Evolutionary conservation across 1,284 basidiomycete species (phyloP).

Genomic region (Volvariella volvacea): DNA sequence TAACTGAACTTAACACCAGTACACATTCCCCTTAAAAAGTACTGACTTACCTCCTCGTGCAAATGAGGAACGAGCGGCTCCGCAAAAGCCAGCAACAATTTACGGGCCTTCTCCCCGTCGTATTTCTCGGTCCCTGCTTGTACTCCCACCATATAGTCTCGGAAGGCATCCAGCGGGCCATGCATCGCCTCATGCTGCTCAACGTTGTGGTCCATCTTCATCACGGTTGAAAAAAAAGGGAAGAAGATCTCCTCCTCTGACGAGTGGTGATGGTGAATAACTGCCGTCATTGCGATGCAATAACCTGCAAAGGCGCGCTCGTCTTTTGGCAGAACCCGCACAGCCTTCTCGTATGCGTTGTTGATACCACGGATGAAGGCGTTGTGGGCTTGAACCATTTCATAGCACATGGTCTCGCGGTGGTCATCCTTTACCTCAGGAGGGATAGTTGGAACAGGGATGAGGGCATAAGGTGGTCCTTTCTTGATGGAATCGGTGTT

Average conservation of each 20-base stretch:
- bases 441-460: background rate
- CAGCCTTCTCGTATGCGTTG: conserved; percentile 16
- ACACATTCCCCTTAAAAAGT: too few relatives aligned
- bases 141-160: conserved; percentile 25
- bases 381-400: conserved; percentile 21
- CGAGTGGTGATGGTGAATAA: conserved; percentile 18
- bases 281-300: conserved; percentile 9
- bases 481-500: background rate
- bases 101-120: conserved; percentile 13
- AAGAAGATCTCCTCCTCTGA: conserved; percentile 20
- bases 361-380: conserved; percentile 18
- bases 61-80: conserved; percentile 8
- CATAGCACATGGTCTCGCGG: conserved; percentile 10
- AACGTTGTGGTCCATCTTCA: conserved; percentile 18
- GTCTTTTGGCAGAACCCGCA: conserved; percentile 15
- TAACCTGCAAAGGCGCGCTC: conserved; percentile 17
- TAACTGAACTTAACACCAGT: too few relatives aligned
- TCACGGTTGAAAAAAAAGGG: conserved; percentile 15
- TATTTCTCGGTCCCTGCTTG: conserved; percentile 10
- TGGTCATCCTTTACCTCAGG: conserved; percentile 4
- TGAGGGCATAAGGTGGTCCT: background rate
- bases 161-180: conserved; percentile 22
- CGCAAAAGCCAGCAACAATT: conserved; percentile 16
- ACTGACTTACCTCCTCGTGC: conserved; percentile 15
- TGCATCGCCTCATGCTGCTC: conserved; percentile 19